Percentiles rank a stretch among this genome's conserved stretches.
These are phyloP conservation scores for Fabrea salina DNA, from an alignment of 169 alveolate genomes.

Conservation along the genomic window DNA sequence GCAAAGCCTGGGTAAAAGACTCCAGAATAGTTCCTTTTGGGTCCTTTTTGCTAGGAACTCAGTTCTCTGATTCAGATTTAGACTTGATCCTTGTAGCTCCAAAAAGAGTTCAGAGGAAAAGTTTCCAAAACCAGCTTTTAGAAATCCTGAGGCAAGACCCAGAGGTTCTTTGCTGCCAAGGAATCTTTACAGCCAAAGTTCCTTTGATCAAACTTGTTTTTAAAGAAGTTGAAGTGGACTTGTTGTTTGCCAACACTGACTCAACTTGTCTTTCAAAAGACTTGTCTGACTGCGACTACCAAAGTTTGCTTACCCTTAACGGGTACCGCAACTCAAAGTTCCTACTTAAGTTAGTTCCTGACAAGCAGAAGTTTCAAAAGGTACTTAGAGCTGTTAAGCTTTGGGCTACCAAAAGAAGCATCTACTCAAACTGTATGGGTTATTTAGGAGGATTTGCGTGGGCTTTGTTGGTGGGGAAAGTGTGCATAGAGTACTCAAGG, in stretches of 20 bases:
- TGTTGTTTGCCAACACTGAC: conserved; percentile 66
- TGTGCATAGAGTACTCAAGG: conserved; percentile 95
- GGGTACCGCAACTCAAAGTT: conserved; percentile 71
- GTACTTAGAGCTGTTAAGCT: conserved; percentile 59
- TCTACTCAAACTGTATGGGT: conserved; percentile 61
- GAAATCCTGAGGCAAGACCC: conserved; percentile 40
- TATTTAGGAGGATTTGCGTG: conserved; percentile 97
- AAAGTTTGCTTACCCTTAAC: conserved; percentile 55
- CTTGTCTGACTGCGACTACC: conserved; percentile 36
- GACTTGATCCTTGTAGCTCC: conserved; percentile 79
- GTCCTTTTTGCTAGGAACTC: conserved; percentile 72
- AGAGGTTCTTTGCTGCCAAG: conserved; percentile 55
- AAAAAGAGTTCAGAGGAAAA: conserved; percentile 48
- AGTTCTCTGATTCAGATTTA: conserved; percentile 71
- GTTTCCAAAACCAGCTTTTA: conserved; percentile 49
- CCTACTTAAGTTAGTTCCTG: conserved; percentile 53
- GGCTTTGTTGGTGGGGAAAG: conserved; percentile 96
- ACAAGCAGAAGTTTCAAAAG: conserved; percentile 40
- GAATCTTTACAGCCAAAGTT: conserved; percentile 58
- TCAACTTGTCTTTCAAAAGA: conserved; percentile 58
- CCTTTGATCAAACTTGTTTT: conserved; percentile 70
- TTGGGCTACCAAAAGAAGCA: conserved; percentile 78
- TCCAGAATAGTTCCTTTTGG: conserved; percentile 74
- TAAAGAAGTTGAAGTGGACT: conserved; percentile 65
- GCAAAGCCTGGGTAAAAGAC: conserved; percentile 43